Evolutionary conservation across 2,329 filamentous ascomycete species (phyloP).

Genomic region (Leptoxyphium fumago): DNA sequence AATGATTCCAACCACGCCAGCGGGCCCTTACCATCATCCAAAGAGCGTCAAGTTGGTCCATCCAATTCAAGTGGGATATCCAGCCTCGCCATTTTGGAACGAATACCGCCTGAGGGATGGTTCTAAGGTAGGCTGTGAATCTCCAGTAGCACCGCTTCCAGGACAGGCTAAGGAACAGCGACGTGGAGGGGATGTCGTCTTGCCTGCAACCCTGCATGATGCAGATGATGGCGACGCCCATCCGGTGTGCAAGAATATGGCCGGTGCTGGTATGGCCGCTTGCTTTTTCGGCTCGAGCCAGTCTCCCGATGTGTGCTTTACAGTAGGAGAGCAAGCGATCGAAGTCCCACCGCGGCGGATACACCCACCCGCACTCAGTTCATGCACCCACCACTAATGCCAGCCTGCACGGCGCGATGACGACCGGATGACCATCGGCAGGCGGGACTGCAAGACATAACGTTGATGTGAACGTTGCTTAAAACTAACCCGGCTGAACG

Average conservation of each 20-base stretch:
- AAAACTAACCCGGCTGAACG: background rate
- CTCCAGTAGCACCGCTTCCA: background rate
- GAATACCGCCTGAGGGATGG: background rate
- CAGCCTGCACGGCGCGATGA: background rate
- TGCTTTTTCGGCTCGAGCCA: no score
- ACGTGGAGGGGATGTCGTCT: background rate
- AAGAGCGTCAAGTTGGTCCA: background rate
- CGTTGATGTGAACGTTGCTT: background rate
- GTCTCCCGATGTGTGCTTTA: no score
- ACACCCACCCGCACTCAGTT: background rate
- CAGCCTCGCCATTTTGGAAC: background rate
- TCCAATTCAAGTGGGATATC: no score
- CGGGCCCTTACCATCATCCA: background rate
- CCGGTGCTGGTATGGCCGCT: no score
- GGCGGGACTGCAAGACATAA: background rate
- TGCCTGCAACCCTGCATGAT: no score
- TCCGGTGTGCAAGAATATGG: no score
- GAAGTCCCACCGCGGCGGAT: background rate
- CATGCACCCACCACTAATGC: background rate
- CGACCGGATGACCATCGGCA: background rate
- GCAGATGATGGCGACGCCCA: no score
- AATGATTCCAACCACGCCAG: background rate
- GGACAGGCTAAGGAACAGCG: background rate
- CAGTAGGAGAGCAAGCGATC: no score
- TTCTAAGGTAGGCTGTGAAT: background rate